phyloP scores from a whole-genome alignment of 2,329 filamentous ascomycete genomes.

The Colletotrichum sp. region DNA sequence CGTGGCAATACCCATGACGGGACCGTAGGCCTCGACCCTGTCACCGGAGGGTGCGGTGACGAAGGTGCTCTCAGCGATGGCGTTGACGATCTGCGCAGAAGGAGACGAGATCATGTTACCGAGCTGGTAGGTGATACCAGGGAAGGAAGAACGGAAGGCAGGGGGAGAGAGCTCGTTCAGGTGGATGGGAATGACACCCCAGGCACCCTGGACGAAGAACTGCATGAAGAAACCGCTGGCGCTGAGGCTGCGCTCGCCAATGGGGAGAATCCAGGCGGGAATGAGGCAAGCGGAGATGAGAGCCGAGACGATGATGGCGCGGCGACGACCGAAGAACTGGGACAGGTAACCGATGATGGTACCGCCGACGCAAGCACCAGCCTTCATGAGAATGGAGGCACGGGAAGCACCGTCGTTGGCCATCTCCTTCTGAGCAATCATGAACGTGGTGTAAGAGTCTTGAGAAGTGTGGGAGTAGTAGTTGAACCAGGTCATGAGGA shows the following conservation, averaged over 20 bases:
- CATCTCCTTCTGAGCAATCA: conserved; percentile 75
- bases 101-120: conserved; percentile 78
- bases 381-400: conserved; percentile 84
- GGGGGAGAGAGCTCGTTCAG: conserved; percentile 76
- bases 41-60: conserved; percentile 59
- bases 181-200: conserved; percentile 74
- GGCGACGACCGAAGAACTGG: conserved; percentile 76
- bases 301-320: conserved; percentile 67
- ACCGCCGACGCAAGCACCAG: conserved; percentile 76
- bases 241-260: conserved; percentile 63
- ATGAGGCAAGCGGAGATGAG: conserved; percentile 67
- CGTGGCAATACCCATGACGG: conserved; percentile 77
- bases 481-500: conserved; percentile 81
- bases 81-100: conserved; percentile 79
- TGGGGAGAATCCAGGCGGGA: conserved; percentile 73
- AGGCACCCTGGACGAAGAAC: conserved; percentile 70
- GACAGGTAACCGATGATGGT: conserved; percentile 76
- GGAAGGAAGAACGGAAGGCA: conserved; percentile 73
- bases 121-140: conserved; percentile 75
- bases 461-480: conserved; percentile 81
- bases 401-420: conserved; percentile 67
- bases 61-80: conserved; percentile 67
- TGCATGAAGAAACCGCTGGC: conserved; percentile 73
- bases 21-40: conserved; percentile 72
- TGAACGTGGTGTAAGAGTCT: conserved; percentile 83